Percentiles rank a stretch among this genome's conserved stretches.
Evolutionary conservation across 2,329 filamentous ascomycete genomes (phyloP).

Genomic region (Aspergillus glaucus): DNA sequence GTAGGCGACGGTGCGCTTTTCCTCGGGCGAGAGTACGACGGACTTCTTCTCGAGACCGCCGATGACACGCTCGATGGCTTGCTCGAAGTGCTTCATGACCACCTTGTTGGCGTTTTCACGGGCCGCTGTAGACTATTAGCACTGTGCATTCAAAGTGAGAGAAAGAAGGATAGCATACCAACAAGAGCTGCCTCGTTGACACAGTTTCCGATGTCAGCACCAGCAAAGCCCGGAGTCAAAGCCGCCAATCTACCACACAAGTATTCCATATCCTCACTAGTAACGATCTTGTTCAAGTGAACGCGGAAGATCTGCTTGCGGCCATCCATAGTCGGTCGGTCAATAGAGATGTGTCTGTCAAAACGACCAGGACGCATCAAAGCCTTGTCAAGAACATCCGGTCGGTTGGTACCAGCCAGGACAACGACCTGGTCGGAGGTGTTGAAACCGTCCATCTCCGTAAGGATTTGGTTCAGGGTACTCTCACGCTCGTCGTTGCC

Average conservation of each 20-base stretch:
- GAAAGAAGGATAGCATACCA: conserved; percentile 54
- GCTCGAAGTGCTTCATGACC: conserved; percentile 86
- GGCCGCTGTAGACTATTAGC: conserved; percentile 61
- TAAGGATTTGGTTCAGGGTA: conserved; percentile 95
- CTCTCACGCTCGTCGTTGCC: conserved; percentile 97
- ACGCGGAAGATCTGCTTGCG: conserved; percentile 94
- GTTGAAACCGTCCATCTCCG: conserved; percentile 99
- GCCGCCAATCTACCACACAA: conserved; percentile 83
- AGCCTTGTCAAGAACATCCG: conserved; percentile 90
- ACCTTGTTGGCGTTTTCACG: conserved; percentile 74
- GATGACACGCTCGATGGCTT: conserved; percentile 94
- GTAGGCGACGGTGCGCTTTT: conserved; percentile 95
- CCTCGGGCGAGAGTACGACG: conserved; percentile 81
- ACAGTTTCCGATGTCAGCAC: conserved; percentile 96
- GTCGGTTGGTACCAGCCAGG: conserved; percentile 90
- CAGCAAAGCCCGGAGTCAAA: conserved; percentile 91
- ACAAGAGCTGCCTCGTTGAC: conserved; percentile 96
- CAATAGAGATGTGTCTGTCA: conserved; percentile 92
- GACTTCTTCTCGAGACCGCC: conserved; percentile 97
- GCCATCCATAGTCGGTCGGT: conserved; percentile 92
- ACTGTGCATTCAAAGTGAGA: background rate
- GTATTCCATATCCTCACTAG: conserved; percentile 80
- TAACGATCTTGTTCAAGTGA: conserved; percentile 90
- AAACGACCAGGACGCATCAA: conserved; percentile 96
- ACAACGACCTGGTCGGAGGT: conserved; percentile 95